Conservation (phyloP, 2,329 filamentous ascomycete genomes). For the Fusarium tanahbumbuense region DNA sequence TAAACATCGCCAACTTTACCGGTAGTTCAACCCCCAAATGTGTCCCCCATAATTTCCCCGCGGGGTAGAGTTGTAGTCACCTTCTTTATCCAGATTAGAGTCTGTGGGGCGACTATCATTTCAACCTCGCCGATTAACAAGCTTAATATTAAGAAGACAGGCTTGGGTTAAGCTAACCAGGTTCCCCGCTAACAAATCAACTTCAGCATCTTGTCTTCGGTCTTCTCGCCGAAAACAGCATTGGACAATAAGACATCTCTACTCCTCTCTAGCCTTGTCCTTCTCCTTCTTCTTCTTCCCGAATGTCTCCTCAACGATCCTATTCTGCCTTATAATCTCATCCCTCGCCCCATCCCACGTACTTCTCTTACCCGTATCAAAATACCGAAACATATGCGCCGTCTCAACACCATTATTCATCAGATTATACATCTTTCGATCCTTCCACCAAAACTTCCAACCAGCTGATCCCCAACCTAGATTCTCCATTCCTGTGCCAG, state of each 20-base stretch:
- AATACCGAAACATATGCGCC: slow-evolving; percentile 55
- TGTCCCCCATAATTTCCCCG: slow-evolving; percentile 10
- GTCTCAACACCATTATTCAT: slow-evolving; percentile 56
- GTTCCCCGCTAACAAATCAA: neutral
- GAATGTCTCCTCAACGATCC: slow-evolving; percentile 9
- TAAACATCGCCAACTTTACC: slow-evolving; percentile 6
- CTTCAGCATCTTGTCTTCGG: neutral
- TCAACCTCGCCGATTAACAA: slow-evolving; percentile 1
- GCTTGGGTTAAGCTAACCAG: neutral
- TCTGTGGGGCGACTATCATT: neutral
- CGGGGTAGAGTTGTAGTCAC: neutral
- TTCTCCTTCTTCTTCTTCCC: slow-evolving; percentile 4
- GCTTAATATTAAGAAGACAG: slow-evolving; percentile 15
- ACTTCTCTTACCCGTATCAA: slow-evolving; percentile 55
- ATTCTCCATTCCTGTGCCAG: slow-evolving; percentile 57
- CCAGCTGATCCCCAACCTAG: slow-evolving; percentile 55
- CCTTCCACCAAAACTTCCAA: slow-evolving; percentile 56
- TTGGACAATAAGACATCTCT: neutral
- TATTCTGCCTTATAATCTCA: slow-evolving; percentile 29
- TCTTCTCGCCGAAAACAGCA: neutral
- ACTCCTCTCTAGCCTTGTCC: slow-evolving; percentile 7
- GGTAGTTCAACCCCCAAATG: neutral
- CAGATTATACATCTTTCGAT: slow-evolving; percentile 52
- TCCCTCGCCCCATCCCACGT: slow-evolving; percentile 54
- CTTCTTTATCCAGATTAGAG: slow-evolving; percentile 6